A percentile compares a stretch with the other conserved stretches of the same genome.
Conservation (phyloP, 2,329 filamentous ascomycete species). For the Dothistroma pini region DNA sequence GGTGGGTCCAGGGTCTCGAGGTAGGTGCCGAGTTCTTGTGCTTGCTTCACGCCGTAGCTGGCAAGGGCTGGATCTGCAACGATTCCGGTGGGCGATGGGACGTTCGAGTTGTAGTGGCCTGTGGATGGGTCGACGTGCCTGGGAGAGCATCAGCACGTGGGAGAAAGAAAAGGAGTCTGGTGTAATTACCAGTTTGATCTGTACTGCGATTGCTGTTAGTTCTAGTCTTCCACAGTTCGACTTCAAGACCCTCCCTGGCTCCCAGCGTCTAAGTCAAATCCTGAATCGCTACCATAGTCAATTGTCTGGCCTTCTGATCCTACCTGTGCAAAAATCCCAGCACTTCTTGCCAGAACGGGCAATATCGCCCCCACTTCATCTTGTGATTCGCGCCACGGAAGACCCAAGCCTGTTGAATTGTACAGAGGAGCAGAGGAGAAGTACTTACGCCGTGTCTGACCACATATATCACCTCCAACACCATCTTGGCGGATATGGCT, state of each 20-base stretch:
- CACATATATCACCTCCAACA: conserved; percentile 48
- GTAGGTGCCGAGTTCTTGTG: conserved; percentile 67
- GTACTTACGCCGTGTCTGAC: conserved; percentile 50
- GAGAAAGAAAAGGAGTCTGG: not conserved
- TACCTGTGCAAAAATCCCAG: not conserved
- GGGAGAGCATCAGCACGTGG: not conserved
- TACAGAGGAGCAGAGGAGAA: conserved; percentile 1
- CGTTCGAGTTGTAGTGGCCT: conserved; percentile 69
- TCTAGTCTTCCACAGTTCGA: not conserved
- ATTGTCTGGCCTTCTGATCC: not conserved
- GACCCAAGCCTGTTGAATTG: not conserved
- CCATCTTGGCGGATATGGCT: conserved; percentile 28
- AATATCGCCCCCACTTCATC: not conserved
- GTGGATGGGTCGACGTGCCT: conserved; percentile 66
- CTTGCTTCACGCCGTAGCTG: conserved; percentile 79
- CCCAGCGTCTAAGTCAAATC: not conserved
- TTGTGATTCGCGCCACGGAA: not conserved
- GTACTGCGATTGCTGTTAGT: conserved; percentile 58
- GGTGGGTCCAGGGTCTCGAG: conserved; percentile 61
- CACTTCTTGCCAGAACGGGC: not conserved
- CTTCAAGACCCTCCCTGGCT: not conserved
- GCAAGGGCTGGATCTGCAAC: conserved; percentile 84
- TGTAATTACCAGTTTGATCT: conserved; percentile 75
- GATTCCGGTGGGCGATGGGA: conserved; percentile 81
- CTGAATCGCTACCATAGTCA: not conserved